Evolutionary conservation across 2,329 filamentous ascomycete genomes (phyloP).

Genomic region (Orbilia quercus): DNA sequence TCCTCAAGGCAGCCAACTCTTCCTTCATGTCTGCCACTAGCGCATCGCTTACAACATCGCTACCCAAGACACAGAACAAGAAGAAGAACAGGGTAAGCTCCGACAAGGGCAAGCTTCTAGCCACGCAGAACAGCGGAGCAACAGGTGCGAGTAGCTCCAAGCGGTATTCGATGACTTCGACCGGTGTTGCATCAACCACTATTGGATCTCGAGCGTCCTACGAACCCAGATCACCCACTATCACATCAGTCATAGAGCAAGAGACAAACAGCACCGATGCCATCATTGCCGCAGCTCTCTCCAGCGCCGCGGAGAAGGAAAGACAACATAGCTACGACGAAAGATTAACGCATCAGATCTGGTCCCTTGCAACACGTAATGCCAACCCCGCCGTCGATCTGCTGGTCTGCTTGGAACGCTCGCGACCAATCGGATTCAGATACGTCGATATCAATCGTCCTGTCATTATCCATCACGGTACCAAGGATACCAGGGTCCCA

Average conservation of each 20-base stretch:
- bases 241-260: slow-evolving; percentile 59
- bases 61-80: slow-evolving; percentile 71
- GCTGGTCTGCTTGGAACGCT: slow-evolving; percentile 88
- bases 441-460: slow-evolving; percentile 95
- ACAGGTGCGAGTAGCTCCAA: slow-evolving; percentile 62
- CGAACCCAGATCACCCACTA: slow-evolving; percentile 58
- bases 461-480: slow-evolving; percentile 94
- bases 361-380: slow-evolving; percentile 88
- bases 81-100: slow-evolving; percentile 63
- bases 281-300: slow-evolving; percentile 69
- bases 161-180: slow-evolving; percentile 61
- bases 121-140: slow-evolving; percentile 62
- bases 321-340: slow-evolving; percentile 81
- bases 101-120: slow-evolving; percentile 70
- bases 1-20: slow-evolving; percentile 93
- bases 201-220: slow-evolving; percentile 46
- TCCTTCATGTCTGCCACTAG: slow-evolving; percentile 94
- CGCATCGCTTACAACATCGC: slow-evolving; percentile 81
- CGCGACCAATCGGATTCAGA: slow-evolving; percentile 91
- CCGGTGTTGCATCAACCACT: slow-evolving; percentile 38
- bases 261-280: slow-evolving; percentile 59
- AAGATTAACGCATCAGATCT: slow-evolving; percentile 90
- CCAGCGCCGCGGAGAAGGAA: slow-evolving; percentile 75
- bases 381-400: slow-evolving; percentile 95
- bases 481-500: slow-evolving; percentile 87